These are phyloP conservation scores for Rosa hybrid DNA, from an alignment of 331 rosid species.

Conservation along the genomic window DNA sequence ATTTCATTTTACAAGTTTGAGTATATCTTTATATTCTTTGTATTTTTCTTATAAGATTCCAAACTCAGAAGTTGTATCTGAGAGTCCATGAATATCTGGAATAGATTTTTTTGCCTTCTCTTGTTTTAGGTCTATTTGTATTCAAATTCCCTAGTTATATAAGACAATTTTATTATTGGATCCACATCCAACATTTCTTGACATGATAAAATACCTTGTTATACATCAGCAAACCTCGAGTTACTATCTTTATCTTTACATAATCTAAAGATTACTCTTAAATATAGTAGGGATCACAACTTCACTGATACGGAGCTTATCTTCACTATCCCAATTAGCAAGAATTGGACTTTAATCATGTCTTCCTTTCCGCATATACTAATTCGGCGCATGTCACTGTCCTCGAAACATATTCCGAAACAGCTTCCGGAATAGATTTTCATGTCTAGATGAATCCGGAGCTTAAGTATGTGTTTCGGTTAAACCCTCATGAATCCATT, in stretches of 20 bases:
- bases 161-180: not conserved
- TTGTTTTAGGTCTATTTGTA: not conserved
- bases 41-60: not conserved
- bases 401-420: not conserved
- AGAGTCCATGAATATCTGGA: not conserved
- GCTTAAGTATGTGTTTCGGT: not conserved
- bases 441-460: not conserved
- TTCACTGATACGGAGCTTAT: not conserved
- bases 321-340: not conserved
- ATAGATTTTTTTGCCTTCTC: not conserved
- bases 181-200: not conserved
- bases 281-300: not conserved
- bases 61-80: not conserved
- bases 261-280: not conserved
- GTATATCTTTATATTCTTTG: not conserved
- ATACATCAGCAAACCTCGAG: not conserved
- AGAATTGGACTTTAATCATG: not conserved
- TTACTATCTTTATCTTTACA: not conserved
- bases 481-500: not conserved
- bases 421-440: not conserved
- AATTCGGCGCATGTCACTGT: not conserved
- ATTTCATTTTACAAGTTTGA: not conserved
- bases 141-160: not conserved
- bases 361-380: not conserved
- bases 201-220: not conserved